Base-by-base conservation (phyloP, 2,329 filamentous ascomycete species). In the Bipolaris zeicola region DNA sequence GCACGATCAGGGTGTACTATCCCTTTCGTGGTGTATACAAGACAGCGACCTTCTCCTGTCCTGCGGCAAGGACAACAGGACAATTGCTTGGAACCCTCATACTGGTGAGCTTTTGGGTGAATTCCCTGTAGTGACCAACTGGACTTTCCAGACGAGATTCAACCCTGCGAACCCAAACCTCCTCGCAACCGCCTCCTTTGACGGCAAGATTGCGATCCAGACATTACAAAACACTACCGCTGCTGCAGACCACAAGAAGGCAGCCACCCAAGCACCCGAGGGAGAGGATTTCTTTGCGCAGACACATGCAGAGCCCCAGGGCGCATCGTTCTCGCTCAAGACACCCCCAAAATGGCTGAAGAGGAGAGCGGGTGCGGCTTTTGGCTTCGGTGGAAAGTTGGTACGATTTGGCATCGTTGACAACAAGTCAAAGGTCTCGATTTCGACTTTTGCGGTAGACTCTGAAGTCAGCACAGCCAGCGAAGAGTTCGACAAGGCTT, bases 121-220 rank as follows among this genome's bases (percentile, higher is more conserved):
- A 77, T 94, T 98, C 72, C 93, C 94, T 4, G 92, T 97, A 69
- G 93, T 96, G 51, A 97, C 94, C n/a, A 99, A 98, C 77, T 99
- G 95, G 94, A 96, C 93, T 5, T 99, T 99, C 81, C 88, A 94
- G 73, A 96, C 95, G 5, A 86, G 89, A 60, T 98, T 96, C 84
- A 93, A 96, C 75, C 95, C 95, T 28, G 88, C 91, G 66, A 96
- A 99, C 76, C 94, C 95, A 10, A 91, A 88, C 72, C 82, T 99
- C 55, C 91, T 94, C 47, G 96, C 96, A 16, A 98, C 95, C 16
- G 95, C 96, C 8, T 96, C 94, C 2, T 98, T 98, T 65, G 95
- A 99, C 72, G 95, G 96, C 67, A 97, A 96, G 78, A 96, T 99
- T 61, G 89, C 90, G 1, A 82, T 99, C 42, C 94, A 97, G 74